Base-by-base conservation (phyloP, 2,329 filamentous ascomycete species). In the Endoconidiophora polonica region DNA sequence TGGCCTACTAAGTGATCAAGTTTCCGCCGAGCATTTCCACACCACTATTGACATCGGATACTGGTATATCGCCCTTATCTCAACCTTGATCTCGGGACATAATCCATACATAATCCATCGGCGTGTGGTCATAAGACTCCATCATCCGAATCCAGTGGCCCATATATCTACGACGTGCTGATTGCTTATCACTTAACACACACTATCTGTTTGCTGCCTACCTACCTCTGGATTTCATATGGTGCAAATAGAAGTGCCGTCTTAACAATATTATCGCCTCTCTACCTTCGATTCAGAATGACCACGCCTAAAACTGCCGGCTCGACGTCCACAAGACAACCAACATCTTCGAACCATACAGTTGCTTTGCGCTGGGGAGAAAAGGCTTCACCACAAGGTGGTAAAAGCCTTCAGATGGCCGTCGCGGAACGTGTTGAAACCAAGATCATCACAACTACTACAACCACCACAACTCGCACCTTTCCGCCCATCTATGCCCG, bases 401-500 rank as follows among this genome's bases (percentile, higher is more conserved):
- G 57, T 56, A 63, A 59, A 53, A 67, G 58, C 56, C 69, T 65
- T 57, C 72, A 76, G 58, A 73, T 80, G 56, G 72, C 76, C 55
- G 67, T 81, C 44, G 74, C 74, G 54, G 76, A 81, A 58, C 80
- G 76, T 56, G 74, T 81, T 59, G 77, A 81, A 64, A 81, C 77
- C 14, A 80, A 77, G 62, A 81, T 76, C 9, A 78, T 94, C 55
- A 94, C 88, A 5, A 49, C 47, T 1, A 95, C 90, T 0, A 95
- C 88, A 0, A 95, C 87, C 0, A 94, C 86, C 0, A 93, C 88
- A 1, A 85, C 86, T 56, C 80, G 63, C 72, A 86, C 65, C 65
- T 93, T 91, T 57, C 88, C 90, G 44, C 86, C 86, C n/a, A 70
- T 95, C 52, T 71, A 85, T 50, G 77, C 94, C 57, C 79, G 78